phyloP scores from a whole-genome alignment of 306 rosid genomes.

The Lathyrus aphaca region DNA sequence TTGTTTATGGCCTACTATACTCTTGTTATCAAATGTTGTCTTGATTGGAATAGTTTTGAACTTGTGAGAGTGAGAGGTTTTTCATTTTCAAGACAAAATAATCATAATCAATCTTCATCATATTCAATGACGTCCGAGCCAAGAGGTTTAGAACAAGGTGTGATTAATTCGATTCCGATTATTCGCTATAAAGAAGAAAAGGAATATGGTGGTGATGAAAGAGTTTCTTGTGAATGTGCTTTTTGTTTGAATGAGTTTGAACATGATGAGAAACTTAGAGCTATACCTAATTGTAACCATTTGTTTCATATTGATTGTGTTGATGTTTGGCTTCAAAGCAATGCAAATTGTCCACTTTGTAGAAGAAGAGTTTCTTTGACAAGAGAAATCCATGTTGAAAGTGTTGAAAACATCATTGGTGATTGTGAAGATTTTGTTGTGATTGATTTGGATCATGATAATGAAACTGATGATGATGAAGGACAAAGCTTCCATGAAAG shows the following conservation, averaged over 20 bases:
- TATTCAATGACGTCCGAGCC: conserved; percentile 13
- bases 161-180: conserved; percentile 66
- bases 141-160: conserved; percentile 62
- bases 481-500: conserved; percentile 46
- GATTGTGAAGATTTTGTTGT: conserved; percentile 60
- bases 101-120: conserved; percentile 31
- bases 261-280: conserved; percentile 64
- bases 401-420: conserved; percentile 26
- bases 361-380: conserved; percentile 57
- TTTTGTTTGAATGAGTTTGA: conserved; percentile 78
- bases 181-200: conserved; percentile 47
- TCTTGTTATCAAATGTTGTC: conserved; percentile 79
- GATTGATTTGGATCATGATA: conserved; percentile 53
- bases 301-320: conserved; percentile 84
- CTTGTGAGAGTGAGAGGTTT: conserved; percentile 48
- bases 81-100: conserved; percentile 43
- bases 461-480: conserved; percentile 9
- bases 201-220: conserved; percentile 12
- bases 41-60: conserved; percentile 60
- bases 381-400: conserved; percentile 16
- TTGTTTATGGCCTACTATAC: conserved; percentile 69
- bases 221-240: conserved; percentile 52
- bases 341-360: conserved; percentile 82
- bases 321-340: conserved; percentile 81
- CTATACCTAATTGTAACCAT: conserved; percentile 73